phyloP scores from a whole-genome alignment of 805 yeast species.

The Diddensiella transvaalensis region DNA sequence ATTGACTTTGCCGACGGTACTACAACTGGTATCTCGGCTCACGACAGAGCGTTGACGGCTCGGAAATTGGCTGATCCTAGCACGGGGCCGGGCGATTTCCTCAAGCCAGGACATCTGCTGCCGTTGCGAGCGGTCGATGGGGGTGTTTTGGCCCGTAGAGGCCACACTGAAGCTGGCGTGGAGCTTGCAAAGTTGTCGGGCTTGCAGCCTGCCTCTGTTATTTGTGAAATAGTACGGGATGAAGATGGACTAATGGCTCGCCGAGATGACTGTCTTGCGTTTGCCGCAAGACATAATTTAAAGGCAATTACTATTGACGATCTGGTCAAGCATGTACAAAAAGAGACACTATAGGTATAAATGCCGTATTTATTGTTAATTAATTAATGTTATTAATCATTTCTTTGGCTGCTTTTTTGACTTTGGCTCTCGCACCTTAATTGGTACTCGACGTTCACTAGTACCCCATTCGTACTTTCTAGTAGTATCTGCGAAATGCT shows the following conservation, averaged over 20 bases:
- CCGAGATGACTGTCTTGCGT: slow-evolving; percentile 74
- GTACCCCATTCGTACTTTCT: slow-evolving; percentile 75
- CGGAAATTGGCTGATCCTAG: slow-evolving; percentile 59
- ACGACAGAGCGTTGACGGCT: slow-evolving; percentile 86
- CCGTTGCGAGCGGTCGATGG: slow-evolving; percentile 91
- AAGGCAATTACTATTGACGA: slow-evolving; percentile 78
- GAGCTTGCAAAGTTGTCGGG: slow-evolving; percentile 78
- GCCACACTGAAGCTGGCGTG: slow-evolving; percentile 97
- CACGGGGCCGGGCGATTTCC: slow-evolving; percentile 59
- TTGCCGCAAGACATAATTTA: slow-evolving; percentile 57
- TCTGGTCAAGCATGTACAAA: slow-evolving; percentile 50
- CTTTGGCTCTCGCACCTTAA: slow-evolving; percentile 40
- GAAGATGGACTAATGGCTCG: slow-evolving; percentile 96
- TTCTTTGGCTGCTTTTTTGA: not conserved
- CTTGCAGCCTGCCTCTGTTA: slow-evolving; percentile 80
- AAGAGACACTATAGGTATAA: too few species aligned
- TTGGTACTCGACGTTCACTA: slow-evolving; percentile 69
- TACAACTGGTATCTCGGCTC: slow-evolving; percentile 95
- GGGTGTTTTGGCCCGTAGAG: slow-evolving; percentile 74
- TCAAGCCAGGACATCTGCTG: slow-evolving; percentile 91
- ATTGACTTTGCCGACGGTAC: slow-evolving; percentile 85
- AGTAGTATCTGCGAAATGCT: slow-evolving; percentile 60
- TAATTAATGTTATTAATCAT: too few species aligned
- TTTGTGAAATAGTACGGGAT: slow-evolving; percentile 90
- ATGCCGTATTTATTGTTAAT: too few species aligned